Evolutionary conservation across 768 basidiomycete species (phyloP), one percentile per base, ranked within the genome.

Genomic region (Collybiopsis confluens): DNA sequence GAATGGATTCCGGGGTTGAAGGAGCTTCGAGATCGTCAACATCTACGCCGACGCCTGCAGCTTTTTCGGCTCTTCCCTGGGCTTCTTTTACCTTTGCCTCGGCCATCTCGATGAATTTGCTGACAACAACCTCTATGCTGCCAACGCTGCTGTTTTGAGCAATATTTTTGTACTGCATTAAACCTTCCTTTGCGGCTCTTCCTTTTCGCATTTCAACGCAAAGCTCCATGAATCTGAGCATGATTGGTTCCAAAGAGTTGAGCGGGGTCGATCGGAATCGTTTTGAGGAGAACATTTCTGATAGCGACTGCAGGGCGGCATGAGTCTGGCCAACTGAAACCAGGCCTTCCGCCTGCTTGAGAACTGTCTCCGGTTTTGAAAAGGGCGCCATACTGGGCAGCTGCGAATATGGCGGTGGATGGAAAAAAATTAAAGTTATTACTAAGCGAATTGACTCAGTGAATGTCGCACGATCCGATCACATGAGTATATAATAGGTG

Each of bases 91-190:
- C 90, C 68, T 92, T 92, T 27, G 81, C 77, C 63, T 92, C 89
- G 2, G 91, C 82, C 27, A 92, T 77, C 54, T 81, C 76, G 60
- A 99, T 79, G 65, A 98, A 96, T 42, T 80, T 78, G 58, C 85
- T 88, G 64, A 99, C 88, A 63, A 98, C 93, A 44, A 80, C 76
- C 68, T 99, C 96, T 66, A 99, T 95, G 57, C 89, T 92, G 45
- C 81, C 82, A 38, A 98, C 92, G 67, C 83, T 91, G 20, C 87
- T 85, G 62, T 95, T 93, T 65, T 99, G 96, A 0, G 93, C 93
- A 61, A 97, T 93, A 68, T 98, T 98, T 75, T 97, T 98, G 82
- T 92, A 97, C 65, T 92, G 88, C 85, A 96, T 92, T 45, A 98
- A 82, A 21, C 92, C 95, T 65, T 95, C 93, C 69, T 96, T 94